Evolutionary conservation across 2,329 filamentous ascomycete genomes (phyloP).

Genomic region (Talaromyces piceae): DNA sequence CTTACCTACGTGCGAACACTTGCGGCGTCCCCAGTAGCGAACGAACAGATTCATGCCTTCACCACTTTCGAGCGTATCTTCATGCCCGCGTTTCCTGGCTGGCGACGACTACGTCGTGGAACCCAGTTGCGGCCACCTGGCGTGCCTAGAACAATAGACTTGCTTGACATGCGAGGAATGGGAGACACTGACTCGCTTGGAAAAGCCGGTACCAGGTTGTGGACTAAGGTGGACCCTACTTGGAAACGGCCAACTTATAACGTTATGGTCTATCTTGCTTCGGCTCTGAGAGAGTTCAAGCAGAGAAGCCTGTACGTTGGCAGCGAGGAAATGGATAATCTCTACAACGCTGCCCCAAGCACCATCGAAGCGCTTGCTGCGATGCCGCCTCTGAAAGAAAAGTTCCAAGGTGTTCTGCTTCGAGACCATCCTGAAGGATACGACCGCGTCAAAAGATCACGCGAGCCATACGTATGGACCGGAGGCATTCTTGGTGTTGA

Average conservation of each 20-base stretch:
- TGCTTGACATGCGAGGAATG: constrained; percentile 23
- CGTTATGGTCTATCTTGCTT: constrained; percentile 37
- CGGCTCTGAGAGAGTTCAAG: constrained; percentile 31
- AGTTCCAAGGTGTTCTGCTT: constrained; percentile 34
- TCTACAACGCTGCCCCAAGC: constrained; percentile 26
- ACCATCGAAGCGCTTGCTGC: constrained; percentile 30
- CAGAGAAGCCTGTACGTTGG: constrained; percentile 28
- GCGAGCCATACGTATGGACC: constrained; percentile 25
- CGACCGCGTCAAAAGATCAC: constrained; percentile 13
- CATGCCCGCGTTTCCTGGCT: constrained; percentile 73
- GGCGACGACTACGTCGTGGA: constrained; percentile 42
- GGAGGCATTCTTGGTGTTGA: constrained; percentile 26
- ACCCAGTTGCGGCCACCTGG: constrained; percentile 22
- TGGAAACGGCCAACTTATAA: constrained; percentile 39
- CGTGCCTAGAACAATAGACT: constrained; percentile 22
- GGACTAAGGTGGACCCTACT: constrained; percentile 31
- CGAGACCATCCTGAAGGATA: constrained; percentile 23
- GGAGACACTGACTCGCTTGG: constrained; percentile 22
- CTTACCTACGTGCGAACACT: constrained; percentile 68
- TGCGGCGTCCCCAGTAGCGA: constrained; percentile 50
- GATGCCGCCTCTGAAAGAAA: constrained; percentile 35
- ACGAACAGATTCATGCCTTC: constrained; percentile 56
- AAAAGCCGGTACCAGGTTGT: constrained; percentile 24
- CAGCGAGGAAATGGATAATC: constrained; percentile 19
- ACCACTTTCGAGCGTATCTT: constrained; percentile 65